Conservation (phyloP, 2,329 filamentous ascomycete species). For the Epichloe bromicola region DNA sequence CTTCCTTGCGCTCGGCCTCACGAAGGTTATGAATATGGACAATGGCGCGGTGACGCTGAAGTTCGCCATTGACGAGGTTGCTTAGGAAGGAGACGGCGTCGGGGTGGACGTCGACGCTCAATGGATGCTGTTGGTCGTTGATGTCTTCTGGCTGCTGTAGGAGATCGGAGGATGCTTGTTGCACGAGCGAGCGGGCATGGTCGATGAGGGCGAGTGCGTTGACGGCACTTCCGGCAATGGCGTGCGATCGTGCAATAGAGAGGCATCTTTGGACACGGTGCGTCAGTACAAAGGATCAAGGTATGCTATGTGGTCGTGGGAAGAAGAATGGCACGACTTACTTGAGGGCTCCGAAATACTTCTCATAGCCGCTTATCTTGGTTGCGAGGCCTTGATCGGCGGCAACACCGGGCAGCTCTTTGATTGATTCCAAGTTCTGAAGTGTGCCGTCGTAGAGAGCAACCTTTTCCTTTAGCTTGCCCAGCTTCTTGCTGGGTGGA, state of each 20-base stretch:
- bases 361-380: constrained; percentile 64
- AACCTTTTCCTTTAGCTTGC: constrained; percentile 70
- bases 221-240: constrained; percentile 54
- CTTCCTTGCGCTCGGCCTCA: constrained; percentile 32
- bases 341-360: constrained; percentile 85
- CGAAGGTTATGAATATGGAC: constrained; percentile 65
- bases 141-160: constrained; percentile 19
- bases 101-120: constrained; percentile 54
- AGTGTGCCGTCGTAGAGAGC: constrained; percentile 85
- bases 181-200: constrained; percentile 52
- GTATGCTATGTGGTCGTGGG: background rate
- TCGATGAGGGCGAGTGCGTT: constrained; percentile 80
- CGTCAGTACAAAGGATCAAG: background rate
- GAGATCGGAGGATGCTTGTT: constrained; percentile 37
- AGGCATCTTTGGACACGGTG: constrained; percentile 45
- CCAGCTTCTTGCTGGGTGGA: constrained; percentile 60
- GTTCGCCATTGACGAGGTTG: constrained; percentile 52
- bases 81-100: constrained; percentile 46
- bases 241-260: constrained; percentile 74
- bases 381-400: constrained; percentile 64
- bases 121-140: constrained; percentile 23
- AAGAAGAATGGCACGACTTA: constrained; percentile 27
- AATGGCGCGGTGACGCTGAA: constrained; percentile 71
- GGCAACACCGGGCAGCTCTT: constrained; percentile 79
- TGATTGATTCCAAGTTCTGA: constrained; percentile 81